Percentiles rank a stretch among this genome's conserved stretches.
Evolutionary conservation across 805 yeast genomes (phyloP).

Genomic region (Henningerozyma blattae): DNA sequence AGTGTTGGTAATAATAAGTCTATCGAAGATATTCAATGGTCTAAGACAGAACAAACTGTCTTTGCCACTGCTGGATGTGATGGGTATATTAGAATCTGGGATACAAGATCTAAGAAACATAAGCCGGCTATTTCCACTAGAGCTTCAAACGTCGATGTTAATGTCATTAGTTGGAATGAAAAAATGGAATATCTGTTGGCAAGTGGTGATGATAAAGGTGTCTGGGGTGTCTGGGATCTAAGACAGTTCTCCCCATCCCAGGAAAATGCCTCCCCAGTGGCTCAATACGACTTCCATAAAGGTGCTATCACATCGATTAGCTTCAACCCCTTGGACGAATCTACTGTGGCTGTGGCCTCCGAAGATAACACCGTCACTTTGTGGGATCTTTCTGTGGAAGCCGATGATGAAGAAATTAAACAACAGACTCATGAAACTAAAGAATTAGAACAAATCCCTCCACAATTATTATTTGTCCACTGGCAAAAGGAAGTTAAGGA

Average conservation of each 20-base stretch:
- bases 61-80: conserved; percentile 93
- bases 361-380: conserved; percentile 95
- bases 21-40: conserved; percentile 97
- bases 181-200: conserved; percentile 81
- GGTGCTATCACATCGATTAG: conserved; percentile 86
- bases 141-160: conserved; percentile 77
- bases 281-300: conserved; percentile 89
- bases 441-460: conserved; percentile 84
- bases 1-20: conserved; percentile 49
- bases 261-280: conserved; percentile 59
- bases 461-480: conserved; percentile 90
- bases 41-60: conserved; percentile 81
- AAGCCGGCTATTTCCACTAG: conserved; percentile 77
- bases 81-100: conserved; percentile 85
- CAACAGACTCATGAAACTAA: conserved; percentile 67
- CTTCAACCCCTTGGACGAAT: conserved; percentile 91
- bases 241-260: conserved; percentile 59
- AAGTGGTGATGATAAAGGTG: conserved; percentile 94
- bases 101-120: conserved; percentile 84
- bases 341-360: conserved; percentile 88
- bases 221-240: conserved; percentile 97
- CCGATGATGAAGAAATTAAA: conserved; percentile 92
- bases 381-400: conserved; percentile 98
- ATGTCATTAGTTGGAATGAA: conserved; percentile 91
- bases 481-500: conserved; percentile 98